A percentile compares a stretch with the other conserved stretches of the same genome.
These are phyloP conservation scores for Xylariaceae sp. DNA, from an alignment of 2,329 filamentous ascomycete species.

Conservation along the genomic window DNA sequence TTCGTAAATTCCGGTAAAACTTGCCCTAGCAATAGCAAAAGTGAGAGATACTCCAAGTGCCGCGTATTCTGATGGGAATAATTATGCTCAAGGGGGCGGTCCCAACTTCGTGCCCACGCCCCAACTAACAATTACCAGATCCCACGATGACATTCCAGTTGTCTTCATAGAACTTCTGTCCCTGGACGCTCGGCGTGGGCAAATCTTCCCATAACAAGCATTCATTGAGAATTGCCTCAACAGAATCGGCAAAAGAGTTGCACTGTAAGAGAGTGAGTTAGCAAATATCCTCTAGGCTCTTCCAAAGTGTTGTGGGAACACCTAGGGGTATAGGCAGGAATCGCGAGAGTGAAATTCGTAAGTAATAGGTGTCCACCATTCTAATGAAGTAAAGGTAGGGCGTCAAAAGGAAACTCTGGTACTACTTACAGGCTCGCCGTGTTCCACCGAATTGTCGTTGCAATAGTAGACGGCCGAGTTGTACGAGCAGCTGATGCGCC, in stretches of 20 bases:
- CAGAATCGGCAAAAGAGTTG: not conserved
- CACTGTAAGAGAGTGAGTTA: not conserved
- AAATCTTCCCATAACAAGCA: not conserved
- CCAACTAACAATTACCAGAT: not conserved
- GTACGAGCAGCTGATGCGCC: constrained; percentile 21
- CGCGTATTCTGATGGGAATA: not conserved
- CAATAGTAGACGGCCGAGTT: constrained; percentile 24
- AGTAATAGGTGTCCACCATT: too few relatives aligned
- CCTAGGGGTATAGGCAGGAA: too few relatives aligned
- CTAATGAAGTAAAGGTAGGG: not conserved
- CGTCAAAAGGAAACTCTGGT: not conserved
- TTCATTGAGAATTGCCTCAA: not conserved
- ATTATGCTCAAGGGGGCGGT: not conserved
- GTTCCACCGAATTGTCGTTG: constrained; percentile 17
- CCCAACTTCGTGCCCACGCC: not conserved
- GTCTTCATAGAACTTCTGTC: not conserved
- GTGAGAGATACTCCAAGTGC: too few relatives aligned
- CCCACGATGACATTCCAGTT: not conserved
- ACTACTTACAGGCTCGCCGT: not conserved
- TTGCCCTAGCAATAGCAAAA: too few relatives aligned
- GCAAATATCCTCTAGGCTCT: too few relatives aligned
- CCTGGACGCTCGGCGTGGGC: not conserved
- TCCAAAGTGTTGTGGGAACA: too few relatives aligned
- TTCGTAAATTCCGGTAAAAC: too few relatives aligned
- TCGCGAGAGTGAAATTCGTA: too few relatives aligned